These are phyloP conservation scores for Withania somnifera DNA, from an alignment of 305 asterid genomes.

Conservation along the genomic window DNA sequence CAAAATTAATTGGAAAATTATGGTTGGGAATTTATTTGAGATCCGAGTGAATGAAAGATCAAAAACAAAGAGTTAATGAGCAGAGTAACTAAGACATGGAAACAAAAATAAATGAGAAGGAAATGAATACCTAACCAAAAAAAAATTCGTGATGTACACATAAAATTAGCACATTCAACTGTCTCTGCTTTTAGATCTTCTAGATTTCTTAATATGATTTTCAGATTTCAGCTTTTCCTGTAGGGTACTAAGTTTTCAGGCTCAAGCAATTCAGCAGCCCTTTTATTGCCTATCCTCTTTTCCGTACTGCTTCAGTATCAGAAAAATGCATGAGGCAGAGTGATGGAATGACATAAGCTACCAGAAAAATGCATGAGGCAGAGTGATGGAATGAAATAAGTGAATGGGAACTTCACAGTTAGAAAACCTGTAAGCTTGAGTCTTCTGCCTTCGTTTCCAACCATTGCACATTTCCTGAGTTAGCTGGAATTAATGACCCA, in stretches of 20 bases:
- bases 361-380: not conserved
- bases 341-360: not conserved
- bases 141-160: not conserved
- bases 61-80: not conserved
- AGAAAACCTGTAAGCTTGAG: slow-evolving; percentile 33
- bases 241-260: not conserved
- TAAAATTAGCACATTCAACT: not conserved
- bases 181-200: not conserved
- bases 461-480: slow-evolving; percentile 48
- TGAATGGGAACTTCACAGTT: not conserved
- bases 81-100: not conserved
- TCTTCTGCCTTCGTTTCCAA: slow-evolving; percentile 32
- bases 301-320: not conserved
- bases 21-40: not conserved
- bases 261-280: slow-evolving; percentile 3
- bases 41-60: not conserved
- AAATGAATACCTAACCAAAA: not conserved
- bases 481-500: slow-evolving; percentile 38
- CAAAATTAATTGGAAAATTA: not conserved
- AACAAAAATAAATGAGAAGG: not conserved
- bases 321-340: not conserved
- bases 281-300: not conserved
- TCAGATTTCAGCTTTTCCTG: not conserved
- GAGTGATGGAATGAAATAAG: not conserved
- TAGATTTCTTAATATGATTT: not conserved